Base-by-base conservation (phyloP, 1,284 basidiomycete genomes). In the Waitea zeae region DNA sequence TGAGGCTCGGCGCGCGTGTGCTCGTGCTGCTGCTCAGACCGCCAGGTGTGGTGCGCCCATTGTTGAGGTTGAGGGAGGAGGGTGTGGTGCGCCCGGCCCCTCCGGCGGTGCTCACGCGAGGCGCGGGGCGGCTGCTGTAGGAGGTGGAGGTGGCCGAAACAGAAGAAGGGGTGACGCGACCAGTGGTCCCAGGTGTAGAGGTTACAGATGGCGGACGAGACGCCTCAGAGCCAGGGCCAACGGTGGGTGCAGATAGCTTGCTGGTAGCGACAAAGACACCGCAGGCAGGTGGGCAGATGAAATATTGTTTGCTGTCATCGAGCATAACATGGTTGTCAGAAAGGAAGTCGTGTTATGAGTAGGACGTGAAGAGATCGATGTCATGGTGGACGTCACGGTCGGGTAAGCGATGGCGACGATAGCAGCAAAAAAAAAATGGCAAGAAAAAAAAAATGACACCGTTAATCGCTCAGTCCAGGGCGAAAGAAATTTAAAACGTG, bases 181-280 rank as follows among this genome's bases (percentile, higher is more conserved):
- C 59, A 28, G 56, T 52, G 33, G 52, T 36, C 0, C 66, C 63
- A 12, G 70, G 63, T 0, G 67, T 71, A 9, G 87, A 89, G 2
- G 81, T 74, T 17, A 81, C 84, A 2, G 87, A 92, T 0, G 77
- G 61, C 0, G 88, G 82, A 12, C 87, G 69, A 33, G 61, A 64
- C 35, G 58, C 48, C n/a, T n/a, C n/a, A 17, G 61, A 49, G 2
- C 61, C 64, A 12, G 48, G 55, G 17, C 67, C 67, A n/a, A 72
- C 69, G 1, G 81, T 84, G 2, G 83, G 72, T 3, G 69, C 48
- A 3, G 82, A 81, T 17, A 97, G 69, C 50, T 95, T 95, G 32
- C 70, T 61, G 1, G 72, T 64, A 5, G 80, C 73, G 20, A 92
- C 79, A 50, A 97, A 98, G 30, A 98, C 83, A 24, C 93, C 93